phyloP scores from a whole-genome alignment of 805 yeast genomes.

The Kodamaea kaohsiungensis region DNA sequence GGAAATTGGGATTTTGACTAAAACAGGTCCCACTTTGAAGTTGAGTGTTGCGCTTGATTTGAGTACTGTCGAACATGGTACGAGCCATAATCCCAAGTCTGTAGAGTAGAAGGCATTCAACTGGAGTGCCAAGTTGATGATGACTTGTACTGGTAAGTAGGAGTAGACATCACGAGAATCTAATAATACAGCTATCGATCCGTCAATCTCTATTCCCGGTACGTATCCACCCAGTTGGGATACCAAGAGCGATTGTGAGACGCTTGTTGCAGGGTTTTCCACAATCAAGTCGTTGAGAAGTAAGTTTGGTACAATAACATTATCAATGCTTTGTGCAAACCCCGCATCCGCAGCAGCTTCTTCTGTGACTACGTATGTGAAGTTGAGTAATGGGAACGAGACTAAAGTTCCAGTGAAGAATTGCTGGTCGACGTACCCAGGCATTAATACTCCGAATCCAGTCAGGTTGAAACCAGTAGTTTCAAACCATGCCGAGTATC shows the following conservation, averaged over 20 bases:
- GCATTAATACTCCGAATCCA: slow-evolving; percentile 40
- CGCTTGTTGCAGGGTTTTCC: slow-evolving; percentile 38
- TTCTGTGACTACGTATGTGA: slow-evolving; percentile 16
- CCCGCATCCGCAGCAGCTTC: neutral
- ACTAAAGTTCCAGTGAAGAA: slow-evolving; percentile 49
- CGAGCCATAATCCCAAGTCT: slow-evolving; percentile 55
- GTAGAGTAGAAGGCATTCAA: slow-evolving; percentile 62
- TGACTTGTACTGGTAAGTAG: slow-evolving; percentile 54
- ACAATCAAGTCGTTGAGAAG: slow-evolving; percentile 24
- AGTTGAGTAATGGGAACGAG: slow-evolving; percentile 51
- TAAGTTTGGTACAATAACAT: slow-evolving; percentile 30
- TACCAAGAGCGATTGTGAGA: slow-evolving; percentile 28
- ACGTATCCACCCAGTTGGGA: slow-evolving; percentile 1
- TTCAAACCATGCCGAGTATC: slow-evolving; percentile 37
- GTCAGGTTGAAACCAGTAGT: slow-evolving; percentile 12
- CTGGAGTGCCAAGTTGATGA: slow-evolving; percentile 67
- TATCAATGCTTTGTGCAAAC: slow-evolving; percentile 3
- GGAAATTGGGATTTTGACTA: slow-evolving; percentile 50
- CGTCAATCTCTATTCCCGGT: slow-evolving; percentile 1
- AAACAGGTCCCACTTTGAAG: slow-evolving; percentile 53
- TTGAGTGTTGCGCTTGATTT: slow-evolving; percentile 50
- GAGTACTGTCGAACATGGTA: slow-evolving; percentile 54
- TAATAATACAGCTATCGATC: slow-evolving; percentile 52
- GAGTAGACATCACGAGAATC: slow-evolving; percentile 55
- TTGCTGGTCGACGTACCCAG: slow-evolving; percentile 60